Evolutionary conservation across 805 yeast species (phyloP).

Genomic region (Nakazawaea siamensis): DNA sequence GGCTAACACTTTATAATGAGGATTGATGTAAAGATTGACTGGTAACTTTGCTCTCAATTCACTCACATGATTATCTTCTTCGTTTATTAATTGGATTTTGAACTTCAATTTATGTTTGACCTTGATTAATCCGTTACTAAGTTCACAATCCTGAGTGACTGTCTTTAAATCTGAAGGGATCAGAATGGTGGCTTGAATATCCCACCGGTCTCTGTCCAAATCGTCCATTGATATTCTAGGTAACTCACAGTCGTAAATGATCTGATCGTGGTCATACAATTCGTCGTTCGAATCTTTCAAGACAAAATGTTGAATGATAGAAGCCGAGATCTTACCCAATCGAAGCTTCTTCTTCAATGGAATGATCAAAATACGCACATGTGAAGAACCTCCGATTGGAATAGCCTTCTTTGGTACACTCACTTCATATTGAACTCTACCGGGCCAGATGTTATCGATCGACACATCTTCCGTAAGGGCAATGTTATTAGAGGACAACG

Average conservation of each 20-base stretch:
- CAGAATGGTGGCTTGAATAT: conserved; percentile 28
- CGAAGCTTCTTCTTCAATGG: conserved; percentile 39
- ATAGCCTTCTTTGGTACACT: conserved; percentile 32
- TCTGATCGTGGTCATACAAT: conserved; percentile 24
- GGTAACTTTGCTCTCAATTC: conserved; percentile 91
- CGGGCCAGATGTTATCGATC: conserved; percentile 44
- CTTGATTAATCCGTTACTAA: conserved; percentile 30
- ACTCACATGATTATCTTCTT: conserved; percentile 81
- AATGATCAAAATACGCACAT: conserved; percentile 33
- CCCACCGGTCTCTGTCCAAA: conserved; percentile 37
- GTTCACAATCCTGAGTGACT: conserved; percentile 35
- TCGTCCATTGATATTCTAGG: conserved; percentile 24
- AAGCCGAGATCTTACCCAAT: conserved; percentile 25
- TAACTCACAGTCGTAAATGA: conserved; percentile 27
- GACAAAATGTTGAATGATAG: conserved; percentile 23
- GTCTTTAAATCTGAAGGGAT: conserved; percentile 31
- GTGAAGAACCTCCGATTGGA: conserved; percentile 36
- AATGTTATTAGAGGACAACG: conserved; percentile 31
- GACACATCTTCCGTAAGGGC: conserved; percentile 34
- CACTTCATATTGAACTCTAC: conserved; percentile 42
- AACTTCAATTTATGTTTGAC: conserved; percentile 87
- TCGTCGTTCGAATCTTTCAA: conserved; percentile 19
- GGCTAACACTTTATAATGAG: conserved; percentile 13
- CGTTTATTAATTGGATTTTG: conserved; percentile 67
- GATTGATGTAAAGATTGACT: conserved; percentile 57